Evolutionary conservation across 140 eudicot genomes (phyloP).

Genomic region (Ambrosia hybrid): DNA sequence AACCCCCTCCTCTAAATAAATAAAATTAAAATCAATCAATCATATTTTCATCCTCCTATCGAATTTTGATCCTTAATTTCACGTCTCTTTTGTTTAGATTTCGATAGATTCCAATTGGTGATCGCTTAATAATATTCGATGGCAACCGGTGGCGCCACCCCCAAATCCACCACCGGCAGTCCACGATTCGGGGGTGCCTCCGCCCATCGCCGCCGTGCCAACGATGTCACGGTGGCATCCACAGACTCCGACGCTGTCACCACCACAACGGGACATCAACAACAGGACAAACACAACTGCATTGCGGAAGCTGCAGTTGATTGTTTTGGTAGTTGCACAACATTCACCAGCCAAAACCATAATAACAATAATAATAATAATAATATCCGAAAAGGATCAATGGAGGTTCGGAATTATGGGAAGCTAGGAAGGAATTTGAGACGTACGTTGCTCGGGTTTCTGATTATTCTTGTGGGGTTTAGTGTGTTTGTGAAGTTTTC

Average conservation of each 20-base stretch:
- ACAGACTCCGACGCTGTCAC: slow-evolving; percentile 18
- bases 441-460: slow-evolving; percentile 43
- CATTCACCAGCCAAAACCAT: background rate
- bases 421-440: slow-evolving; percentile 45
- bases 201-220: slow-evolving; percentile 73
- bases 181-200: slow-evolving; percentile 53
- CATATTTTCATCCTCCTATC: slow-evolving; percentile 21
- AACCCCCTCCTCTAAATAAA: no score
- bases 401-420: slow-evolving; percentile 30
- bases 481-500: slow-evolving; percentile 60
- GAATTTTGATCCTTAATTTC: slow-evolving; percentile 35
- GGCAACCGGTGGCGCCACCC: slow-evolving; percentile 69
- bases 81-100: slow-evolving; percentile 22
- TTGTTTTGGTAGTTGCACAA: slow-evolving; percentile 28
- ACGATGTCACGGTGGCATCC: slow-evolving; percentile 26
- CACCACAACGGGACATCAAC: background rate
- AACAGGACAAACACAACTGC: slow-evolving; percentile 20
- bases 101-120: slow-evolving; percentile 14
- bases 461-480: slow-evolving; percentile 51
- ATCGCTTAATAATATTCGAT: slow-evolving; percentile 28
- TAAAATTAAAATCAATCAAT: background rate
- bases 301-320: slow-evolving; percentile 34
- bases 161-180: slow-evolving; percentile 43
- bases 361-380: background rate
- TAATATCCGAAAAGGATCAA: slow-evolving; percentile 32